Evolutionary conservation across 139 green algal species (phyloP), one percentile per base, ranked within the genome.

Genomic region (Microglena sp.): DNA sequence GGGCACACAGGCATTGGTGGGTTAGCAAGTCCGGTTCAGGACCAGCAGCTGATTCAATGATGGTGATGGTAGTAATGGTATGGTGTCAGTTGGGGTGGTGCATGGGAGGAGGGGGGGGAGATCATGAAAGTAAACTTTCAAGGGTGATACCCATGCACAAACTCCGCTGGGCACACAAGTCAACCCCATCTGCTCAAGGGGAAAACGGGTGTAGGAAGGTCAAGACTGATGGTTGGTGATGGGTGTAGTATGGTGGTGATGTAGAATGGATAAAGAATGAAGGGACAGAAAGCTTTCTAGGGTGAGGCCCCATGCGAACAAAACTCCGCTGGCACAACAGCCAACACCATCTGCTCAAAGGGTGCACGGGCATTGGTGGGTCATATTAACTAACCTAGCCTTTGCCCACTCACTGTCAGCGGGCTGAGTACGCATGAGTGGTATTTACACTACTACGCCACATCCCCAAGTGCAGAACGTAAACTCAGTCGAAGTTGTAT

Each of bases 231-330:
- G n/a, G n/a, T n/a, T n/a, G n/a, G n/a, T n/a, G n/a, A n/a, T n/a
- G n/a, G n/a, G n/a, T n/a, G n/a, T n/a, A n/a, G n/a, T n/a, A 33
- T 32, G 56, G 56, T 24, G 5, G 31, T 32, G 56, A 15, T 32
- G 5, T 5, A 8, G 29, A 29, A 97, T 96, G 82, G 97, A 97
- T 18, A 97, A 78, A 30, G 88, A 84, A 66, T 97, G 86, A 55
- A 97, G 81, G 76, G 93, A 95, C 15, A 97, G 72, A 74, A 97
- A 97, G 32, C 91, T 91, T n/a, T 78, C 63, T 53, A 95, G 74
- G 2, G 86, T 95, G 29, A 97, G 69, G 30, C 90, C 91, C 31
- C 64, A n/a, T n/a, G 59, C n/a, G 67, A 35, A 6, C 63, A 57
- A 26, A 92, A 70, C 30, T 84, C 87, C 33, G 69, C 57, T 7